Base-by-base conservation (phyloP, 2,329 filamentous ascomycete species). In the Phoma herbarum region DNA sequence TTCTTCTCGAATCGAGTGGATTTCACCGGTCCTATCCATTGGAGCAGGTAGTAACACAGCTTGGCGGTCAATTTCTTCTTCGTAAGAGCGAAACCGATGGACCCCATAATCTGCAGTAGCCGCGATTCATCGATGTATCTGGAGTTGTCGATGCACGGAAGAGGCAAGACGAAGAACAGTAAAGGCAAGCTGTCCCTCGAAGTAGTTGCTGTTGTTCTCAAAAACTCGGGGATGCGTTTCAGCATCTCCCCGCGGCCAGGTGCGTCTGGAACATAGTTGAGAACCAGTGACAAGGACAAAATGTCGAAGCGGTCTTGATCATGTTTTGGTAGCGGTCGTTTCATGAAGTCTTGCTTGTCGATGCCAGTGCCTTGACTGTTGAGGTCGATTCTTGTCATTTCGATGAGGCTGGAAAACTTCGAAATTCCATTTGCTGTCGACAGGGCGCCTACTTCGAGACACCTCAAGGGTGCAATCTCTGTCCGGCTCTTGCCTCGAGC, bases 331-430 rank as follows among this genome's bases (percentile, higher is more conserved):
- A 94, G 77, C 0, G 93, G 91, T 25, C 93, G 85, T 66, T 92
- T 80, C 93, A 99, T 97, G 72, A 99, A 98, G 76, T 99, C 92
- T 74, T 97, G 92, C 76, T 96, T 88, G 57, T 88, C 74, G 65
- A 99, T 99, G 0, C 87, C 88, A 1, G 89, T 83, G 45, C 88
- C 89, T 72, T 96, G 92, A 59, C 93, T 95, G 77, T 96, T 91
- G 55, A 99, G 80, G 73, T 99, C 95, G 74, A 99, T 97, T 63
- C 93, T 86, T 61, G 88, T 85, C 68, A 96, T 87, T 33, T 90
- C 82, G 68, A 98, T 90, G 42, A 85, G 74, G 7, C 83, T 83
- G 61, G 89, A 65, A 41, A 68, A 90, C 60, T 82, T 86, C 0
- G 93, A 94, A 76, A 93, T 96, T 14, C 90, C 90, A 75, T 99